Base-by-base conservation (phyloP, 2,329 filamentous ascomycete species). In the Gremmenia infestans region DNA sequence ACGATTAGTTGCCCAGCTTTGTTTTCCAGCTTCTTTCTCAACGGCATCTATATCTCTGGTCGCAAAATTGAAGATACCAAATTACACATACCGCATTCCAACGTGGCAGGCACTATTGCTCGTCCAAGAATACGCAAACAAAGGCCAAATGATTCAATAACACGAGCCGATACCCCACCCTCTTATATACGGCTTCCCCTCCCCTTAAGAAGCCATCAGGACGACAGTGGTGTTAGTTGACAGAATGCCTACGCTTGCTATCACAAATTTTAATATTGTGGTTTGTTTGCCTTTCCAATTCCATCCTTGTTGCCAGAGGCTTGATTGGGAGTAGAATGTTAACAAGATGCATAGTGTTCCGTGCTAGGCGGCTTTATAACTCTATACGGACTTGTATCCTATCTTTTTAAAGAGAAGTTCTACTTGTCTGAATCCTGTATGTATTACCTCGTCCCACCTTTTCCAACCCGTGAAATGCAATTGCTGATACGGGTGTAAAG, bases 401-500 rank as follows among this genome's bases (percentile, higher is more conserved):
- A 91, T 68, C 80, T 96, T 17, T 80, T 89, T 68, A 96, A 97
- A 69, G 92, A 96, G 74, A 87, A 85, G 56, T 93, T 89, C 69
- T 96, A 96, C 70, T 80, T 97, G 1, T 96, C 91, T 1, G 92
- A 97, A 80, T 89, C 92, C 52, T 76, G 90, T 93, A 76, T 70
- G 88, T 60, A 28, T 9, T n/a, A 2, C 11, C 14, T 36, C 14
- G 19, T 32, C 22, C 15, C 12, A n/a, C 25, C 25, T 9, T 40
- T 9, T 17, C 15, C 3, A 42, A 5, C n/a, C 14, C 5, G 5
- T 36, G 42, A 12, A 22, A 14, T n/a, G 42, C 42, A 32, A 32
- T 32, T 45, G 19, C 14, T 28, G 12, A n/a, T 15, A n/a, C n/a
- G 23, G n/a, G 17, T 12, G 25, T 32, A 37, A 28, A 92, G 89